Percentiles rank a stretch among this genome's conserved stretches.
These are phyloP conservation scores for Colletotrichum acutatum DNA, from an alignment of 2,329 filamentous ascomycete genomes.

Conservation along the genomic window DNA sequence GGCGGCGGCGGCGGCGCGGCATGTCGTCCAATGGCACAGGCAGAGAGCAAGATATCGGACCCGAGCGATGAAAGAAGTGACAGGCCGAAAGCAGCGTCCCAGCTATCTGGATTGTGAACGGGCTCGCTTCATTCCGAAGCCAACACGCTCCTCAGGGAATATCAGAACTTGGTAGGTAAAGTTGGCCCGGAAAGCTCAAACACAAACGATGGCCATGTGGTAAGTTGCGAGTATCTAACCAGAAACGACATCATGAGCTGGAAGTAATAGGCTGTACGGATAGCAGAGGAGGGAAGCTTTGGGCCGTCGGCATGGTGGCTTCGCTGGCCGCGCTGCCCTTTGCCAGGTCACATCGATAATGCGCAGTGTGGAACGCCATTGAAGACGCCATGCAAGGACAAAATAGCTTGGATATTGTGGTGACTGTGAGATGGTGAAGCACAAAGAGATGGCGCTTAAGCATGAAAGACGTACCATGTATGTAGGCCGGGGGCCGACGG, in stretches of 20 bases:
- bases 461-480: not conserved
- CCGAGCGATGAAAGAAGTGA: not conserved
- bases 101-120: not conserved
- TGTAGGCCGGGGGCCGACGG: not conserved
- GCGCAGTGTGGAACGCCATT: not conserved
- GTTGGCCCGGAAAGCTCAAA: not conserved
- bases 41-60: not conserved
- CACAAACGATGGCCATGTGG: not conserved
- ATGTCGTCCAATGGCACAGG: not conserved
- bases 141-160: not conserved
- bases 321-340: not conserved
- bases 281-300: not conserved
- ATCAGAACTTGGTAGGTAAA: not conserved
- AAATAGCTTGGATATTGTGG: not conserved
- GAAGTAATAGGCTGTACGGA: not conserved
- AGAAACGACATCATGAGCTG: not conserved
- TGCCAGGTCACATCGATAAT: not conserved
- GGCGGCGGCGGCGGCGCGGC: not conserved
- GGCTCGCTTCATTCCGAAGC: not conserved
- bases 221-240: not conserved
- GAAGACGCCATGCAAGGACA: slow-evolving; percentile 2
- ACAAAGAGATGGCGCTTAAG: not conserved
- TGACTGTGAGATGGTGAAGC: not conserved
- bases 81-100: not conserved
- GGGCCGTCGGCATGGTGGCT: not conserved